These are phyloP conservation scores for Arthrocladium fulminans DNA, from an alignment of 2,329 filamentous ascomycete genomes.

Conservation along the genomic window DNA sequence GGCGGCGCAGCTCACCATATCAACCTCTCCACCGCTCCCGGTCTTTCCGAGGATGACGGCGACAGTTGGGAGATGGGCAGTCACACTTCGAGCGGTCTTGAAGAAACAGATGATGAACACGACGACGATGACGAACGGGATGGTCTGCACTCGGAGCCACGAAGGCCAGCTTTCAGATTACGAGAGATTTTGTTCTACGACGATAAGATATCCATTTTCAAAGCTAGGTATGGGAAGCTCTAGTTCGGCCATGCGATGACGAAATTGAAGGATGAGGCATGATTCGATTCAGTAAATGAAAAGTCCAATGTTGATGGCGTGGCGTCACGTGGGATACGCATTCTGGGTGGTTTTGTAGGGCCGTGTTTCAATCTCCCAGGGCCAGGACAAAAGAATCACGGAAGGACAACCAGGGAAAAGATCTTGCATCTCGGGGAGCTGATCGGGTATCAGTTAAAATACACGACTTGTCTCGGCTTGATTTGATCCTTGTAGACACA, in stretches of 20 bases:
- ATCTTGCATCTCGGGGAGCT: too few species aligned
- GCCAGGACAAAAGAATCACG: too few species aligned
- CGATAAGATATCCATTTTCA: constrained; percentile 73
- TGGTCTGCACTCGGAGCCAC: constrained; percentile 13
- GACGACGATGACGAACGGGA: constrained; percentile 24
- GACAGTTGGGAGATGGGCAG: constrained; percentile 30
- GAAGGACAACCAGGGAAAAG: not conserved
- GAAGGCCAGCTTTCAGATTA: constrained; percentile 45
- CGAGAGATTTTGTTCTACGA: constrained; percentile 78
- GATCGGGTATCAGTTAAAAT: too few species aligned
- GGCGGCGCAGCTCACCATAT: constrained; percentile 25
- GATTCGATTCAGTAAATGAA: not conserved
- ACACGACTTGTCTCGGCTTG: too few species aligned
- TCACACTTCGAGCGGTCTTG: constrained; percentile 42
- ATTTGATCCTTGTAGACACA: too few species aligned
- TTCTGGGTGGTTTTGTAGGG: too few species aligned
- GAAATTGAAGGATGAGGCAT: not conserved
- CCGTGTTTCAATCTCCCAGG: too few species aligned
- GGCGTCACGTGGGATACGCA: not conserved
- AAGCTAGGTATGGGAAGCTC: constrained; percentile 55
- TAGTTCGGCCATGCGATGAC: constrained; percentile 20
- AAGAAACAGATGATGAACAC: constrained; percentile 44
- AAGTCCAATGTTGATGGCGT: not conserved
- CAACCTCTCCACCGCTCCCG: constrained; percentile 25
- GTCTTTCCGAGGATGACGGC: constrained; percentile 28